Conservation (phyloP, 225 moss, liverwort and hornwort species). For the Asterella californica region DNA sequence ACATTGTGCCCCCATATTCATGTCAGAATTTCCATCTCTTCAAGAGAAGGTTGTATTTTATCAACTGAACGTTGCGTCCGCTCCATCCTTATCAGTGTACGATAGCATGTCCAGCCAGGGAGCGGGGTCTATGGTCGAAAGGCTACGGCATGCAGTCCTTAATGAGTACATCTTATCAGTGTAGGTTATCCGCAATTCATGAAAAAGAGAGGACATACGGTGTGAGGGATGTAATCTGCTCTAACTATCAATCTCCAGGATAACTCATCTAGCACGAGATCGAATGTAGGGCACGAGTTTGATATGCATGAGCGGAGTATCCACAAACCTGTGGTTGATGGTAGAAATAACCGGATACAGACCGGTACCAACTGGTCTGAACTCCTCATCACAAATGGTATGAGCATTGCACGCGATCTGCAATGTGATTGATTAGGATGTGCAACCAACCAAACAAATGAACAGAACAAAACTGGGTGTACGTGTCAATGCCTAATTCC, state of each 20-base stretch:
- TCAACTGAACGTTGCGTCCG: not conserved
- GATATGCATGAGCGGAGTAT: not conserved
- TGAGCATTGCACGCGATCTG: slow-evolving; percentile 98
- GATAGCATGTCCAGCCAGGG: too few species aligned
- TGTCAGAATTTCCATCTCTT: not conserved
- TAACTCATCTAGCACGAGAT: not conserved
- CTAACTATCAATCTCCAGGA: not conserved
- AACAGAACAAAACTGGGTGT: not conserved
- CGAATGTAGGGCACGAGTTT: not conserved
- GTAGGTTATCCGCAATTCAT: not conserved
- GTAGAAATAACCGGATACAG: slow-evolving; percentile 91
- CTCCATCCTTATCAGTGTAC: not conserved
- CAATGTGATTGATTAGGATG: not conserved
- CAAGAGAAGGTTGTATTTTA: not conserved
- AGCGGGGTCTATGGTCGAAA: too few species aligned
- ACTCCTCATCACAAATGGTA: slow-evolving; percentile 90
- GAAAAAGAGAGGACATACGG: not conserved
- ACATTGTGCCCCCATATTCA: not conserved
- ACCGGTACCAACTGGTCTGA: slow-evolving; percentile 89
- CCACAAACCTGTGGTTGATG: slow-evolving; percentile 82
- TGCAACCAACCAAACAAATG: not conserved
- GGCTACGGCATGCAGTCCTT: too few species aligned
- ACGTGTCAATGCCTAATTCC: not conserved
- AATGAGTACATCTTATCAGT: too few species aligned
- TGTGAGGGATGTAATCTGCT: not conserved